phyloP scores from a whole-genome alignment of 352 stramenopile genomes.

The Pythium pectinolyticum region DNA sequence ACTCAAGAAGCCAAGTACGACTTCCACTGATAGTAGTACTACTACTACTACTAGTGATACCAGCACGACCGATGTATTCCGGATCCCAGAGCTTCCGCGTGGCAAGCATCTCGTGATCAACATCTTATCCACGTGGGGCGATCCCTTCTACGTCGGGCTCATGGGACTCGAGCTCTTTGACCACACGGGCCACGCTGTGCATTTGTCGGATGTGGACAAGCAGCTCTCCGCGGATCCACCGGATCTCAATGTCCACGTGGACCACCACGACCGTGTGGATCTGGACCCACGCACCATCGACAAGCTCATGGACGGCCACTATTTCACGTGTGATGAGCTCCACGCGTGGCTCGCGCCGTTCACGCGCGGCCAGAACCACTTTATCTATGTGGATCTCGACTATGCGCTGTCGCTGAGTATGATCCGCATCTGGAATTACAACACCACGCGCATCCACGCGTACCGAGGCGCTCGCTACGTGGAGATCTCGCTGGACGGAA shows the following conservation, averaged over 20 bases:
- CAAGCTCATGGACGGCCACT: slow-evolving; percentile 89
- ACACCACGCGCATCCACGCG: slow-evolving; percentile 78
- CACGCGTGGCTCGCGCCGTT: slow-evolving; percentile 90
- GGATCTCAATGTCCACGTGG: slow-evolving; percentile 83
- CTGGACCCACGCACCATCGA: slow-evolving; percentile 82
- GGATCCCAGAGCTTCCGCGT: slow-evolving; percentile 70
- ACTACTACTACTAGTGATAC: too few species aligned
- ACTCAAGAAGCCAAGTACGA: slow-evolving; percentile 1
- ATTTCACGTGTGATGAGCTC: slow-evolving; percentile 86
- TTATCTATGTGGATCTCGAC: slow-evolving; percentile 80
- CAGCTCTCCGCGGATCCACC: slow-evolving; percentile 76
- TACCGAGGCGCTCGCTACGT: slow-evolving; percentile 67
- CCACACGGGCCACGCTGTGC: slow-evolving; percentile 62
- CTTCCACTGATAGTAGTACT: too few species aligned
- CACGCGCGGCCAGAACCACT: slow-evolving; percentile 68
- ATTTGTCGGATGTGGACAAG: slow-evolving; percentile 59
- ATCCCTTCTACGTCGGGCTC: slow-evolving; percentile 90
- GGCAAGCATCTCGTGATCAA: slow-evolving; percentile 78
- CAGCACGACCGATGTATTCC: slow-evolving; percentile 41
- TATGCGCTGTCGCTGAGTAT: slow-evolving; percentile 74
- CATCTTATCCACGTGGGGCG: slow-evolving; percentile 87
- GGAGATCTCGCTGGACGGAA: slow-evolving; percentile 59
- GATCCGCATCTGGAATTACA: slow-evolving; percentile 90
- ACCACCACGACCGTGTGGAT: slow-evolving; percentile 71
- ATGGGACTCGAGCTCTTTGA: slow-evolving; percentile 91